phyloP scores from a whole-genome alignment of 2,329 filamentous ascomycete species.

The Hymenoscyphus fraxineus region DNA sequence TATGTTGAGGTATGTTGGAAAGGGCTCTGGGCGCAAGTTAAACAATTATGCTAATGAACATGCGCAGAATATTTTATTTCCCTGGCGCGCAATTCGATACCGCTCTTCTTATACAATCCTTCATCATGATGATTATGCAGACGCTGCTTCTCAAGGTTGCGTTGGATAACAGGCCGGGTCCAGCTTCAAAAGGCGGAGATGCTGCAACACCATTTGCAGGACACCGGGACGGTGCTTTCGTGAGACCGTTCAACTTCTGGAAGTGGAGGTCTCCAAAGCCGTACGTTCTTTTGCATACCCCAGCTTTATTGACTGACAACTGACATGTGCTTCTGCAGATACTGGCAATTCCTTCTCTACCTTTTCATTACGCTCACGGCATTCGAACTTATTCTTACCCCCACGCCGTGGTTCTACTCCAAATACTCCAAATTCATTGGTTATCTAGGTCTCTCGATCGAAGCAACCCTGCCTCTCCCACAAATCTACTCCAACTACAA shows the following conservation, averaged over 20 bases:
- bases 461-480: slow-evolving; percentile 77
- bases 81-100: slow-evolving; percentile 62
- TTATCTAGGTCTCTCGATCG: slow-evolving; percentile 70
- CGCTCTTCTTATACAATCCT: slow-evolving; percentile 60
- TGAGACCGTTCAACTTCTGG: slow-evolving; percentile 75
- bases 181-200: slow-evolving; percentile 58
- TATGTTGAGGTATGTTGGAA: slow-evolving; percentile 51
- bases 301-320: neutral
- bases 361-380: slow-evolving; percentile 58
- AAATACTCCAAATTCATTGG: slow-evolving; percentile 67
- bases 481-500: slow-evolving; percentile 71
- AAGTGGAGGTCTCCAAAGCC: slow-evolving; percentile 72
- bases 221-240: slow-evolving; percentile 29
- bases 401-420: slow-evolving; percentile 54
- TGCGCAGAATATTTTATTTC: slow-evolving; percentile 63
- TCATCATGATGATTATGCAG: slow-evolving; percentile 64
- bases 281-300: slow-evolving; percentile 35
- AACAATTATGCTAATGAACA: neutral
- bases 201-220: slow-evolving; percentile 59
- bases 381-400: slow-evolving; percentile 64
- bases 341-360: slow-evolving; percentile 75
- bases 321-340: slow-evolving; percentile 41
- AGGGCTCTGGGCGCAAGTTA: neutral
- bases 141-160: slow-evolving; percentile 62
- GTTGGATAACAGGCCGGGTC: slow-evolving; percentile 61